These are phyloP conservation scores for Stagonosporopsis chrysanthemi DNA, from an alignment of 2,329 filamentous ascomycete species.

Conservation along the genomic window DNA sequence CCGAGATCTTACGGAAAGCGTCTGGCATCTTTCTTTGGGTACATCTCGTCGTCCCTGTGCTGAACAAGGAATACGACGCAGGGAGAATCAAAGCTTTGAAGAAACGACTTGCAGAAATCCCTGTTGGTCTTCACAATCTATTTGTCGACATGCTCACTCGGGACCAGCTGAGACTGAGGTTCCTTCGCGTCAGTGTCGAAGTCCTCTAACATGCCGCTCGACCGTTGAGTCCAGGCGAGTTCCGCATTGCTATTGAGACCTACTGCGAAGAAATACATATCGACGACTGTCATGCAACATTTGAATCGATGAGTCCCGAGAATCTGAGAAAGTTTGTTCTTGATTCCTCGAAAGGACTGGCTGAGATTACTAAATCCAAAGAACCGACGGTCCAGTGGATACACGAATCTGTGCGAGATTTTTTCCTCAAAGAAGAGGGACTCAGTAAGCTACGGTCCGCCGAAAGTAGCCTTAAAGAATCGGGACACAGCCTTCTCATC, in stretches of 20 bases:
- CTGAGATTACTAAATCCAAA: constrained; percentile 26
- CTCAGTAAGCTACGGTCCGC: no score
- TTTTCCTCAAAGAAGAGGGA: no score
- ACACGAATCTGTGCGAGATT: constrained; percentile 46
- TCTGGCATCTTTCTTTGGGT: constrained; percentile 56
- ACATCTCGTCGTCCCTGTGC: constrained; percentile 42
- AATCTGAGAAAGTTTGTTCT: constrained; percentile 24
- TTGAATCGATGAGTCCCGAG: background rate
- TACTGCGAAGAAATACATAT: background rate
- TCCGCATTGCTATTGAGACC: background rate
- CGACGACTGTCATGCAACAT: no score
- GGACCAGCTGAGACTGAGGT: background rate
- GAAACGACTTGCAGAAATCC: constrained; percentile 51
- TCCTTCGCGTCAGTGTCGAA: background rate
- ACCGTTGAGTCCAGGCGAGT: no score
- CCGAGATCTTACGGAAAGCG: constrained; percentile 45
- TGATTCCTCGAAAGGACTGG: constrained; percentile 34
- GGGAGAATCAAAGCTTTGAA: constrained; percentile 42
- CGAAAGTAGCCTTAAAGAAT: no score
- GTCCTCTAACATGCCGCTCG: no score
- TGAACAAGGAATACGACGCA: constrained; percentile 53
- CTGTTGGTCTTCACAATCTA: constrained; percentile 43
- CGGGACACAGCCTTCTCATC: no score
- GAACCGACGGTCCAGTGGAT: constrained; percentile 40
- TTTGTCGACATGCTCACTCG: background rate